phyloP scores from a whole-genome alignment of 495 filamentous ascomycete species.

The Alectoria sarmentosa region DNA sequence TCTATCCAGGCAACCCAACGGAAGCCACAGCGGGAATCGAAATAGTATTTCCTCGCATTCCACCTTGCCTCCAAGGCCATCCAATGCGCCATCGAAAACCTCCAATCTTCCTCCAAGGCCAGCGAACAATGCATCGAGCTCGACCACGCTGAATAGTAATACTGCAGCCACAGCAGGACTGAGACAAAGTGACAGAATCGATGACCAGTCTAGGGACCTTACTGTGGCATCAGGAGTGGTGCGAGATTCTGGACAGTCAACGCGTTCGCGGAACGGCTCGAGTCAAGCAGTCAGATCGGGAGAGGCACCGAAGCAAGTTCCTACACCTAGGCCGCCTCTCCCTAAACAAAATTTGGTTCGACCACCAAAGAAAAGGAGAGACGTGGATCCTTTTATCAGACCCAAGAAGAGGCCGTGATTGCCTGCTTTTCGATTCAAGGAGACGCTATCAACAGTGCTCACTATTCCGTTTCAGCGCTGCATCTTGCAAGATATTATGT shows the following conservation, averaged over 20 bases:
- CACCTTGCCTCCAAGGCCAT: background rate
- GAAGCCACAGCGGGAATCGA: background rate
- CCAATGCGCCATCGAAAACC: background rate
- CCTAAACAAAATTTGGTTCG: constrained; percentile 17
- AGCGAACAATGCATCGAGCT: constrained; percentile 21
- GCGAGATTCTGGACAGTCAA: background rate
- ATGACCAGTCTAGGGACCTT: background rate
- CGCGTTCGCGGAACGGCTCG: constrained; percentile 24
- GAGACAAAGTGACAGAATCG: background rate
- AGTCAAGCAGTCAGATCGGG: constrained; percentile 15
- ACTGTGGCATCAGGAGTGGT: background rate
- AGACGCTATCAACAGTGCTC: background rate
- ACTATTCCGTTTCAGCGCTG: background rate
- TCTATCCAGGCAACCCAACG: constrained; percentile 9
- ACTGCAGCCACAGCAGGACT: background rate
- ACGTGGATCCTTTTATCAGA: constrained; percentile 46
- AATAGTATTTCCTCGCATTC: background rate
- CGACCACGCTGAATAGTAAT: constrained; percentile 8
- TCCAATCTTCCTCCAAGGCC: background rate
- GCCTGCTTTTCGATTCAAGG: background rate
- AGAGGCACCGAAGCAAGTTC: background rate
- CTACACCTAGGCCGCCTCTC: background rate
- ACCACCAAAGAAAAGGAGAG: constrained; percentile 41
- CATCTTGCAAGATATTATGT: constrained; percentile 2
- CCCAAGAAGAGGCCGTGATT: constrained; percentile 37